Conservation (phyloP, 73 alveolate species). For the Tetrahymena borealis region DNA sequence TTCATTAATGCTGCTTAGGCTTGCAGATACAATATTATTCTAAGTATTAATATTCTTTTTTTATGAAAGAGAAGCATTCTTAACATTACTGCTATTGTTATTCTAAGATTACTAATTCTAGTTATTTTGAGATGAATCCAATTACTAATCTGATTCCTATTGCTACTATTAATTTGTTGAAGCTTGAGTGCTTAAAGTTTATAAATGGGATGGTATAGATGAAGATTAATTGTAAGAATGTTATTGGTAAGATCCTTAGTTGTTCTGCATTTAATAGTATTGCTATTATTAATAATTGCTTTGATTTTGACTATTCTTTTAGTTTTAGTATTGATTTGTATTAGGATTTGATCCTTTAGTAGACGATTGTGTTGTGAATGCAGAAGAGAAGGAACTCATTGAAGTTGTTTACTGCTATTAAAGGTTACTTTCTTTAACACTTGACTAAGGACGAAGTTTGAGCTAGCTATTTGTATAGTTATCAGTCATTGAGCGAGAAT, state of each 20-base stretch:
- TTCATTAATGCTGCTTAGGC: background rate
- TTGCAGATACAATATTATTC: background rate
- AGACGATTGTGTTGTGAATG: background rate
- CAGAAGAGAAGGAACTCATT: background rate
- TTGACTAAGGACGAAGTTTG: background rate
- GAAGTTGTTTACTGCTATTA: background rate
- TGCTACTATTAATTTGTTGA: background rate
- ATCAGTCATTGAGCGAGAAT: background rate
- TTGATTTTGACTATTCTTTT: background rate
- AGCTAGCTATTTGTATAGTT: background rate
- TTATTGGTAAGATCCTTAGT: background rate
- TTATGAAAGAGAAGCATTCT: background rate
- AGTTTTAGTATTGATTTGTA: background rate
- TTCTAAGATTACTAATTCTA: background rate
- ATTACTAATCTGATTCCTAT: background rate
- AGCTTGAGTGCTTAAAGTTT: background rate
- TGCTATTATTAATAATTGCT: background rate
- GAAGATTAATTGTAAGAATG: background rate
- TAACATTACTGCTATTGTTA: background rate
- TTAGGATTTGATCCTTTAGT: background rate
- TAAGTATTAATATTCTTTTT: background rate
- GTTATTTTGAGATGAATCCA: background rate
- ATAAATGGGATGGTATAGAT: background rate
- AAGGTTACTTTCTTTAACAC: background rate
- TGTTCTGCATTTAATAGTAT: background rate